Conservation (phyloP, 2,329 filamentous ascomycete genomes). For the Colletotrichum cordylinicola region DNA sequence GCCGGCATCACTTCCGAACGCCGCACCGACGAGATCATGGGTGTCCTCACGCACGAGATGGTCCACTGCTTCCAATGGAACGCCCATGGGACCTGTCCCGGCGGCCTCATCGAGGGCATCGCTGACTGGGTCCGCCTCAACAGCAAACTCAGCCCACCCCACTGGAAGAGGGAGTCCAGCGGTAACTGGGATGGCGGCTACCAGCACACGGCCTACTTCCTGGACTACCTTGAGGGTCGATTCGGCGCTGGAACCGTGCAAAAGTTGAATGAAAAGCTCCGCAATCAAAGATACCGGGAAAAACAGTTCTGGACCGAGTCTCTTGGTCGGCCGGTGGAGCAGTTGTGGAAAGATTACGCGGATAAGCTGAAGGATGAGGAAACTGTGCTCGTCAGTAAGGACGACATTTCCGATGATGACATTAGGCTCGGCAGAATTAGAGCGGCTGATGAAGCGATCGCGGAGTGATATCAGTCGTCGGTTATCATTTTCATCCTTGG, state of each 20-base stretch:
- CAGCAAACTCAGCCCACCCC: constrained; percentile 75
- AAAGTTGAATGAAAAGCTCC: constrained; percentile 71
- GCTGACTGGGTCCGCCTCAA: constrained; percentile 91
- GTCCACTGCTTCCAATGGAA: constrained; percentile 95
- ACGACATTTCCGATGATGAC: constrained; percentile 24
- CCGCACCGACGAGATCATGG: constrained; percentile 69
- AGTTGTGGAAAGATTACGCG: constrained; percentile 79
- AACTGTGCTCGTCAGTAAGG: constrained; percentile 26
- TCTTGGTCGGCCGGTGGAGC: constrained; percentile 68
- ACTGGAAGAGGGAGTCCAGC: constrained; percentile 72
- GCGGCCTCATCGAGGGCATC: constrained; percentile 87
- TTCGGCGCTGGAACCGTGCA: constrained; percentile 66
- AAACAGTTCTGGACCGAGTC: constrained; percentile 71
- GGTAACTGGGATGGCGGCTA: constrained; percentile 88
- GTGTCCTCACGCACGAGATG: constrained; percentile 89
- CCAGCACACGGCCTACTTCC: constrained; percentile 88
- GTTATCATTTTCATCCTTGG: not conserved
- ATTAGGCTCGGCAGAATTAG: constrained; percentile 10
- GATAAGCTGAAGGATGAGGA: constrained; percentile 30
- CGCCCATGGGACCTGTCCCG: constrained; percentile 64
- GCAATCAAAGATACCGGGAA: constrained; percentile 68
- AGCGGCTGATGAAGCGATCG: not conserved
- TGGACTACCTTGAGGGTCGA: constrained; percentile 80
- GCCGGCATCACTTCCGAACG: constrained; percentile 48
- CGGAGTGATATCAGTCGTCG: not conserved